Evolutionary conservation across 2,329 filamentous ascomycete genomes (phyloP).

Genomic region (Cercospora zeina): DNA sequence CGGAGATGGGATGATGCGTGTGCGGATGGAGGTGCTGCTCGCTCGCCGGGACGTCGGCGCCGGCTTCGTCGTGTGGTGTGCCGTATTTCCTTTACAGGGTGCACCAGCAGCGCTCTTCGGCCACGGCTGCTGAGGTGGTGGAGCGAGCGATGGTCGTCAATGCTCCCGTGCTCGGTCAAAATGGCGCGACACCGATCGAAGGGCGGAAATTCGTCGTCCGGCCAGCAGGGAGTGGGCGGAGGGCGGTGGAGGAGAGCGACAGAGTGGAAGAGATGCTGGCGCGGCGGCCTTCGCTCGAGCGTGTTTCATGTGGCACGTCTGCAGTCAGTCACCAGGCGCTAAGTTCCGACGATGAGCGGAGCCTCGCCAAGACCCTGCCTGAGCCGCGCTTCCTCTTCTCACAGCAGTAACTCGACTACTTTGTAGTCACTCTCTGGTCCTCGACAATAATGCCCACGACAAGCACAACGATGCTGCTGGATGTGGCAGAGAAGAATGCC

Average conservation of each 20-base stretch:
- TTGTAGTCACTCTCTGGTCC: no score
- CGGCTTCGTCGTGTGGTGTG: not conserved
- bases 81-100: not conserved
- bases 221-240: not conserved
- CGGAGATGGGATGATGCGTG: not conserved
- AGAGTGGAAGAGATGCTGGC: not conserved
- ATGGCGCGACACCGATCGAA: not conserved
- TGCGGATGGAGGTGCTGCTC: not conserved
- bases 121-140: slow-evolving; percentile 1
- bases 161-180: slow-evolving; percentile 4
- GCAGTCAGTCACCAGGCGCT: not conserved
- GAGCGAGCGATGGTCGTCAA: slow-evolving; percentile 3
- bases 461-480: not conserved
- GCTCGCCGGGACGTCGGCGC: not conserved
- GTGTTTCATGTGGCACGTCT: slow-evolving; percentile 3
- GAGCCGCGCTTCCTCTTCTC: not conserved
- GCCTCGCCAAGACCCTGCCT: not conserved
- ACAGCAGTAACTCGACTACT: no score
- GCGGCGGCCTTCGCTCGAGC: not conserved
- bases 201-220: not conserved
- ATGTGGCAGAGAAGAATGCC: no score
- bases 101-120: not conserved
- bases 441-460: not conserved
- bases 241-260: not conserved
- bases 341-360: not conserved